phyloP scores from a whole-genome alignment of 2,329 filamentous ascomycete genomes.

The Hypoxylon sp. region DNA sequence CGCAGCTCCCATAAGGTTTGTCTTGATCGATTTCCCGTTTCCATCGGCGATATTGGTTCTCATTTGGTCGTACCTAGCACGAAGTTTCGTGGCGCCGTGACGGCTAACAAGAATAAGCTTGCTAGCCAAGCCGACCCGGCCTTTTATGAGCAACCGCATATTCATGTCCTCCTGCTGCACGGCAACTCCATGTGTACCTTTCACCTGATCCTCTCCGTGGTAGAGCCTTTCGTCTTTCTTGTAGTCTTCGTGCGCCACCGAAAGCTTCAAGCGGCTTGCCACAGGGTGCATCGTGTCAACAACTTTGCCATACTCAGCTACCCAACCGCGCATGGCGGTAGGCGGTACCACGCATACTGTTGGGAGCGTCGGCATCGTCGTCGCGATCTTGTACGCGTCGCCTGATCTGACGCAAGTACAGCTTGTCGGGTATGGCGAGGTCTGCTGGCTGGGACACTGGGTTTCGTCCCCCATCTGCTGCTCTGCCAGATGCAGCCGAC shows the following conservation, averaged over 20 bases:
- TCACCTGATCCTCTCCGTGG: constrained; percentile 1
- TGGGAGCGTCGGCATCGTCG: constrained; percentile 4
- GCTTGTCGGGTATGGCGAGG: constrained; percentile 7
- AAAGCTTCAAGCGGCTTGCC: neutral
- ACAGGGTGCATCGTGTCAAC: constrained; percentile 5
- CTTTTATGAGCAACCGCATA: neutral
- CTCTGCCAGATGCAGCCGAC: constrained; percentile 6
- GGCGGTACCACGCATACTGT: constrained; percentile 8
- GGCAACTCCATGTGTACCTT: neutral
- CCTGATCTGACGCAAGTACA: constrained; percentile 10
- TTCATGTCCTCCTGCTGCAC: neutral
- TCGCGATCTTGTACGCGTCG: constrained; percentile 8
- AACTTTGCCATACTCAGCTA: constrained; percentile 12
- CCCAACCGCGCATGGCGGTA: constrained; percentile 7
- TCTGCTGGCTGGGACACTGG: constrained; percentile 3
- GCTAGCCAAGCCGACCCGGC: neutral
- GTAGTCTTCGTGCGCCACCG: neutral
- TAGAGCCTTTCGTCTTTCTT: neutral
- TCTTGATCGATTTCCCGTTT: neutral
- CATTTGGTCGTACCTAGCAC: neutral
- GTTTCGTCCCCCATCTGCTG: neutral
- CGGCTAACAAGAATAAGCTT: neutral
- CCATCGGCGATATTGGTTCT: neutral
- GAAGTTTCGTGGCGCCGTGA: neutral
- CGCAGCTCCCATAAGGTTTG: neutral